These are phyloP conservation scores for Plasmopara muralis DNA, from an alignment of 352 stramenopile species.

Conservation along the genomic window DNA sequence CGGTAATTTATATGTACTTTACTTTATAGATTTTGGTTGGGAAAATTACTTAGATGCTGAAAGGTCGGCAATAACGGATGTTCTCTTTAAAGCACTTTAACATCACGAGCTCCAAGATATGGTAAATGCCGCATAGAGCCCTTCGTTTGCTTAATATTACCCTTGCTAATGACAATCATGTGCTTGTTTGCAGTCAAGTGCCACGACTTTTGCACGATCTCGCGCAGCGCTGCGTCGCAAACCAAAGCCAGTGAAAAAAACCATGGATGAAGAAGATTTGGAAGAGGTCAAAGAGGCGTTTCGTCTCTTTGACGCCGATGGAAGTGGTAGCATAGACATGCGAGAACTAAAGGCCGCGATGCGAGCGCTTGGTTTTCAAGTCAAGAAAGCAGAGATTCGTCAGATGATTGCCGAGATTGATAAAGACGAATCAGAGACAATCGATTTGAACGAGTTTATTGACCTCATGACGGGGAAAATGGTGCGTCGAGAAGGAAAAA, in stretches of 20 bases:
- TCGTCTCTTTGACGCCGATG: slow-evolving; percentile 91
- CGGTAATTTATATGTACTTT: neutral
- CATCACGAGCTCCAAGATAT: neutral
- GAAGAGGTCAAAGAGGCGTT: slow-evolving; percentile 94
- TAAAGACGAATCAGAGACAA: slow-evolving; percentile 86
- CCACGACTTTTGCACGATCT: slow-evolving; percentile 57
- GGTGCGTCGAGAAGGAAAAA: slow-evolving; percentile 8
- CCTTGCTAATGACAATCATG: neutral
- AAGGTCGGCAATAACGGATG: neutral
- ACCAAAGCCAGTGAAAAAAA: slow-evolving; percentile 59
- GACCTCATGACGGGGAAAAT: slow-evolving; percentile 95
- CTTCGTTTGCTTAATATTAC: neutral
- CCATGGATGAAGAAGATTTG: slow-evolving; percentile 87
- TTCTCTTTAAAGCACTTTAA: no score
- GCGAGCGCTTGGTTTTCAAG: slow-evolving; percentile 90
- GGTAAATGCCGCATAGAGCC: neutral
- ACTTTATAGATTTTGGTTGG: neutral
- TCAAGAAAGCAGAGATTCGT: slow-evolving; percentile 90
- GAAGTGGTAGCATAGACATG: slow-evolving; percentile 87
- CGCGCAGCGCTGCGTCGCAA: slow-evolving; percentile 54
- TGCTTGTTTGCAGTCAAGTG: slow-evolving; percentile 21
- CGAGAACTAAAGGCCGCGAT: slow-evolving; percentile 93
- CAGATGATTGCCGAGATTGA: slow-evolving; percentile 92
- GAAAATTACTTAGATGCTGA: neutral
- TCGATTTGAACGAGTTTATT: slow-evolving; percentile 92